A percentile compares a stretch with the other conserved stretches of the same genome.
phyloP scores from a whole-genome alignment of 768 basidiomycete genomes.

The Lactarius evosmus region DNA sequence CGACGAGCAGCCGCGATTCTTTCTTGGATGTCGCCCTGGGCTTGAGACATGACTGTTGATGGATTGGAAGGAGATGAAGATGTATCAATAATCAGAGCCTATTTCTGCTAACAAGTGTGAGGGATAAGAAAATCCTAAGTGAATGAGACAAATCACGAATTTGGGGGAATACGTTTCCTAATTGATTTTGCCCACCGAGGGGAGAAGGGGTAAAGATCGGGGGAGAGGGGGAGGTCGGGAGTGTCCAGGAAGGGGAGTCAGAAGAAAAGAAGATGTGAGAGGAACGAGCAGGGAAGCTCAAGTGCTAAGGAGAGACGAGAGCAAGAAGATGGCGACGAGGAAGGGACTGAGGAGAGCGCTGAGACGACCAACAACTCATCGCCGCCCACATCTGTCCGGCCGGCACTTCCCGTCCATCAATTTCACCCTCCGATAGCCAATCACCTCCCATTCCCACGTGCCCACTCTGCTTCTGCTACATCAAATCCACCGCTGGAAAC shows the following conservation, averaged over 20 bases:
- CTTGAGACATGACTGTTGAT: constrained; percentile 63
- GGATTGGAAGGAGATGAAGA: constrained; percentile 2
- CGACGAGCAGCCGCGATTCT: constrained; percentile 93
- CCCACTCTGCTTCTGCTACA: too few relatives aligned
- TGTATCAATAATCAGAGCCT: constrained; percentile 1
- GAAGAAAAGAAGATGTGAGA: constrained; percentile 6
- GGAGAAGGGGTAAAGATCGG: not conserved
- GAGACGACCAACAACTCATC: constrained; percentile 22
- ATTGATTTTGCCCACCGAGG: constrained; percentile 14
- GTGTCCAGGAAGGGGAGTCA: not conserved
- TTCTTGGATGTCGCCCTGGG: constrained; percentile 82
- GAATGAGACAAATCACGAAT: constrained; percentile 8
- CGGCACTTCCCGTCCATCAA: constrained; percentile 13
- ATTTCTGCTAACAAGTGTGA: constrained; percentile 4
- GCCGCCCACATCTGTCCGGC: constrained; percentile 4
- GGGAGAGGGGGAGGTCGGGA: not conserved
- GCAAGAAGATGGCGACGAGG: constrained; percentile 22
- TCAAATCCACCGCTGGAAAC: not conserved
- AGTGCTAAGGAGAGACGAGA: constrained; percentile 1
- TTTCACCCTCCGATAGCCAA: constrained; percentile 19
- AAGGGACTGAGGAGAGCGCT: constrained; percentile 21
- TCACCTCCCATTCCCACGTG: constrained; percentile 3
- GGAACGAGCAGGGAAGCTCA: not conserved
- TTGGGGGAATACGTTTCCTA: constrained; percentile 9
- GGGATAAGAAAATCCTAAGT: constrained; percentile 3